Base-by-base conservation (phyloP, 129 eudicot genomes). In the Helichrysum umbraculigerum region DNA sequence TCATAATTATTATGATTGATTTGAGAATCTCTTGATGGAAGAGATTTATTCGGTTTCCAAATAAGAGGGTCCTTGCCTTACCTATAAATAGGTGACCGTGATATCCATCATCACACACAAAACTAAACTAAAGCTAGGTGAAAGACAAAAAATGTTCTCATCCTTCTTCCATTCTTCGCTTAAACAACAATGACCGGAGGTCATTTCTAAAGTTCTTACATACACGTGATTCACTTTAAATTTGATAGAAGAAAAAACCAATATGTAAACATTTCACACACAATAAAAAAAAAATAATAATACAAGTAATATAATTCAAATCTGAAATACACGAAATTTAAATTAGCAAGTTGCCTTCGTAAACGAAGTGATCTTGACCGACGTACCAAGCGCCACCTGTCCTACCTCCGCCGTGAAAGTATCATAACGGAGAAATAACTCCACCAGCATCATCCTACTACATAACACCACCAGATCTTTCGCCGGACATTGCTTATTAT, bases 401-500 rank as follows among this genome's bases (percentile, higher is more conserved):
- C 81, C 76, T 12, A 22, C 1, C 12, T 89, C 86, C 33, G 79
- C 85, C 33, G 83, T 77, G 44, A 89, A 78, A 4, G 89, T 86
- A 59, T 89, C 95, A 50, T 84, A 89, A 58, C 77, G 73, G 14
- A 87, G 79, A 51, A 89, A 89, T 19, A 86, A 69, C 73, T 89
- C 95, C 81, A 89, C 95, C 85, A 89, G 16, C 86, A 89, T 74
- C 76, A 89, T 22, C 86, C 89, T 68, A 33, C 81, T 34, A 54
- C 86, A 28, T 6, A 89, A 70, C 73, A 86, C 85, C 76, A 89
- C 87, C 69, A 89, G 67, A 25, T 86, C 85, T 63, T 87, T 86
- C 22, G 83, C 95, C 20, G 91, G 87, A 80, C 91, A 88, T 34
- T 88, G 92, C 66, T 89, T 89, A 25, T 87, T 74, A 4, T 78